Base-by-base conservation (phyloP, 345 rosid genomes). In the Acer negundo region DNA sequence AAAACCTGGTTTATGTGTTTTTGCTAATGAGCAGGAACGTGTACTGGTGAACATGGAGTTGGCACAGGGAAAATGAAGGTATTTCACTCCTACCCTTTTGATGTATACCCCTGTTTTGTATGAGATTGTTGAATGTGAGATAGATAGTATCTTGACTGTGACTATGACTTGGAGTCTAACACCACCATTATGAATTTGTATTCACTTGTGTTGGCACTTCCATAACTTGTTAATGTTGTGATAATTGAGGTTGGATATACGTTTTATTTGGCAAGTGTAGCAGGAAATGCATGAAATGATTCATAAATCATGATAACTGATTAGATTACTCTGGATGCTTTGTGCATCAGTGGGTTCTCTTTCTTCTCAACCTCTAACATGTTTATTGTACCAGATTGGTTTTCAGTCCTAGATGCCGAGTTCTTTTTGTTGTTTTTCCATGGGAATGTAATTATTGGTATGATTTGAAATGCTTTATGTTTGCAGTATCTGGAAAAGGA, bases 51-150 rank as follows among this genome's bases (percentile, higher is more conserved):
- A 83, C 98, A 95, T 67, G 98, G 99, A 47, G 92, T 93, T 72
- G 97, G 99, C 78, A 95, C 96, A 17, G 98, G 98, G 77, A 93
- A 93, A 85, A 83, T 93, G 90, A 93, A 95, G 98, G 98, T 92
- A 89, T 35, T 53, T 59, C 17, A 13, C n/a, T 38, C 42, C 63
- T 12, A 53, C 51, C 28, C 51, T 64, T 26, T 53, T 23, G 40
- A 26, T 23, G 20, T 80, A 63, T 73, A 23, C 28, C 10, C 10
- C 9, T 2, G 55, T 58, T 62, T 53, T 38, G 7, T 63, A 53
- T 10, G 38, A 22, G 12, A 31, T 74, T n/a, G 4, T n/a, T 13
- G 23, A 10, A 31, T 35, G 24, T 6, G 38, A 70, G 73, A 20
- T 7, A 70, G 73, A 20, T 7, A 44, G 17, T 46, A 47, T 47